Conservation (phyloP, 768 basidiomycete species). For the Pleurotus giganteus region DNA sequence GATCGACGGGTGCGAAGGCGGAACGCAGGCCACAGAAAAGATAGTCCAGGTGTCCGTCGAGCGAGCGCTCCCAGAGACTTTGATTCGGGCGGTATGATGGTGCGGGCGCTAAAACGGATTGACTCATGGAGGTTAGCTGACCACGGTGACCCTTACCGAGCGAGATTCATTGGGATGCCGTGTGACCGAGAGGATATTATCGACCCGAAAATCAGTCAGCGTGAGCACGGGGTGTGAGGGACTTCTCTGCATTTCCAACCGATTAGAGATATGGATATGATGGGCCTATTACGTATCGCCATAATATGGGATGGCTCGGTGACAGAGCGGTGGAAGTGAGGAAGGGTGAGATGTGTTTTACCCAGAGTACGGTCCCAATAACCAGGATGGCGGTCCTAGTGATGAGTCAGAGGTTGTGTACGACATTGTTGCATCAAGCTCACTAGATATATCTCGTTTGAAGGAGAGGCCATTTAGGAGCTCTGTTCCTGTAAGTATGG, state of each 20-base stretch:
- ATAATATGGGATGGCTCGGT: not conserved
- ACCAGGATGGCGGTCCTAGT: not conserved
- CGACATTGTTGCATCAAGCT: not conserved
- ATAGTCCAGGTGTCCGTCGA: no score
- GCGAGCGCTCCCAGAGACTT: no score
- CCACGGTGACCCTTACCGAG: no score
- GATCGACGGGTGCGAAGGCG: no score
- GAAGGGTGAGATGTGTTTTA: not conserved
- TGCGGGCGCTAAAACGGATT: no score
- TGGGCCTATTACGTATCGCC: not conserved
- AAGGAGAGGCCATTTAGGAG: not conserved
- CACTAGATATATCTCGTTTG: not conserved
- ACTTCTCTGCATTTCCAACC: not conserved
- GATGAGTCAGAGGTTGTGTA: not conserved
- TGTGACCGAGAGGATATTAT: not conserved
- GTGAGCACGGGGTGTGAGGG: not conserved
- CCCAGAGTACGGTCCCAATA: not conserved
- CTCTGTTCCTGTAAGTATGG: not conserved
- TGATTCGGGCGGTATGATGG: no score
- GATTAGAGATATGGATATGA: not conserved
- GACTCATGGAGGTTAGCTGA: no score
- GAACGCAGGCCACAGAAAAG: no score
- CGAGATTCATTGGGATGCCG: not conserved
- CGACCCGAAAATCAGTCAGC: not conserved
- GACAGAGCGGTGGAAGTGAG: not conserved